Evolutionary conservation across 1,139 yeast species (phyloP).

Genomic region (Yamadazyma taylorii): DNA sequence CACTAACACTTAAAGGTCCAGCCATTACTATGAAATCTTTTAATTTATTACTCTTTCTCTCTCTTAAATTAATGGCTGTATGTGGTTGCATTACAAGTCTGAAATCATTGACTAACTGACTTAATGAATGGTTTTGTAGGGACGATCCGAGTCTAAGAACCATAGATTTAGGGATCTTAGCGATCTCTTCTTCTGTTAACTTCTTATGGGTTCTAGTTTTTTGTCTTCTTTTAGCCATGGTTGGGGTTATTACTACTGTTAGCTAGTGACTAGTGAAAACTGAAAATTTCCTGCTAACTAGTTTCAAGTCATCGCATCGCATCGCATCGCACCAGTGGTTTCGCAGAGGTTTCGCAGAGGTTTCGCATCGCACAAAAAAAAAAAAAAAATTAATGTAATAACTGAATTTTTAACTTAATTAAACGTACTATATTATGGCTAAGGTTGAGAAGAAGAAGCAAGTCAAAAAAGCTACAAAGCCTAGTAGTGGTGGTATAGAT

Average conservation of each 20-base stretch:
- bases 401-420: no score
- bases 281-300: neutral
- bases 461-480: conserved; percentile 3
- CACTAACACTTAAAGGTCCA: conserved; percentile 93
- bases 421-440: neutral
- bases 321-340: neutral
- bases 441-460: neutral
- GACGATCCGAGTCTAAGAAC: conserved; percentile 85
- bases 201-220: conserved; percentile 87
- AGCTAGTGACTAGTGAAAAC: conserved; percentile 2
- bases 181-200: conserved; percentile 63
- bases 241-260: no score
- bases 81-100: conserved; percentile 95
- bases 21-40: conserved; percentile 95
- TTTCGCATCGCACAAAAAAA: no score
- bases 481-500: conserved; percentile 8
- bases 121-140: conserved; percentile 73
- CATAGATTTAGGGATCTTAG: conserved; percentile 86
- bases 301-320: conserved; percentile 13
- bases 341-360: no score
- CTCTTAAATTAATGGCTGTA: conserved; percentile 85
- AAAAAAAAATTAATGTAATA: no score
- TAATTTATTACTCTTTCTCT: conserved; percentile 80
- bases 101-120: conserved; percentile 84
- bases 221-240: conserved; percentile 47